phyloP scores from a whole-genome alignment of 305 asterid species.

The Fraxinus baroniana region DNA sequence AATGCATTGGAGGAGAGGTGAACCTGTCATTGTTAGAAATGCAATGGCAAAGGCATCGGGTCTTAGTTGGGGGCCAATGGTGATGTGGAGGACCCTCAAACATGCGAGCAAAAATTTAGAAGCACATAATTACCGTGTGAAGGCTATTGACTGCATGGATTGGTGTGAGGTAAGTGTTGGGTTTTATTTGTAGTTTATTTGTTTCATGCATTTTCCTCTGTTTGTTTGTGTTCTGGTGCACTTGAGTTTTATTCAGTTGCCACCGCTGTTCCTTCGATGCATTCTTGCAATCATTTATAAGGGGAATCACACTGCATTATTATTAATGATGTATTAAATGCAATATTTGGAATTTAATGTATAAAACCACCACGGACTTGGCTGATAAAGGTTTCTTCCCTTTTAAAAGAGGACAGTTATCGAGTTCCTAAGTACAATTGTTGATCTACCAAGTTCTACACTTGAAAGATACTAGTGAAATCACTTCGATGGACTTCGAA shows the following conservation, averaged over 20 bases:
- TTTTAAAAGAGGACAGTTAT: not conserved
- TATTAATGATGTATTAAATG: not conserved
- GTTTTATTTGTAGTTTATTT: constrained; percentile 2
- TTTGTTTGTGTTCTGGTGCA: not conserved
- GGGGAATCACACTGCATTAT: not conserved
- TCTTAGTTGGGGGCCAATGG: constrained; percentile 92
- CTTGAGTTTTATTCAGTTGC: not conserved
- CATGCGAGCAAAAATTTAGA: constrained; percentile 50
- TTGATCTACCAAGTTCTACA: not conserved
- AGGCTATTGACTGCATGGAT: constrained; percentile 82
- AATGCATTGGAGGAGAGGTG: constrained; percentile 81
- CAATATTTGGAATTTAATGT: not conserved
- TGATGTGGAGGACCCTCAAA: constrained; percentile 81
- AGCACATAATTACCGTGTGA: constrained; percentile 48
- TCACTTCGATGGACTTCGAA: not conserved
- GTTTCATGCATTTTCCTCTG: not conserved
- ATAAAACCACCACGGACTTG: not conserved
- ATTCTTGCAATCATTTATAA: not conserved
- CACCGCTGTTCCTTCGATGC: not conserved
- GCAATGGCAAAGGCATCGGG: constrained; percentile 51
- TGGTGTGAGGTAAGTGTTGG: constrained; percentile 67
- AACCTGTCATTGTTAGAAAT: constrained; percentile 69
- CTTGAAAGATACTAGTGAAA: not conserved
- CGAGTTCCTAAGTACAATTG: not conserved
- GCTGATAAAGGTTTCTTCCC: not conserved